Conservation (phyloP, 371 early-diverging fungal species). For the Haplosporangium sp. region DNA sequence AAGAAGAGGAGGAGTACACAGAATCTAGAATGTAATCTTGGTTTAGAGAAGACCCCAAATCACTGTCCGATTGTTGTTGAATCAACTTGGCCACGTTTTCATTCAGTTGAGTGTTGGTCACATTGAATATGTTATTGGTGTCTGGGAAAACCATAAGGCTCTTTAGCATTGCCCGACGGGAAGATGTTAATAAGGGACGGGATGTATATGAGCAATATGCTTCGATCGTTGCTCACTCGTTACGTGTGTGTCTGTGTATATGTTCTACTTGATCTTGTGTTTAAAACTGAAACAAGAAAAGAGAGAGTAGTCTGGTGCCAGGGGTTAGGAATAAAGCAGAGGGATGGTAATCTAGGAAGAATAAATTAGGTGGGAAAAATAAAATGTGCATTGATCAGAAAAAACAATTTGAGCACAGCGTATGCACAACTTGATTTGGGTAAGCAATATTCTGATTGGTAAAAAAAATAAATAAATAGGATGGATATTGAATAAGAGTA, state of each 20-base stretch:
- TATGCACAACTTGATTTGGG: background rate
- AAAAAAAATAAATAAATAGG: background rate
- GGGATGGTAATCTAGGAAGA: slow-evolving; percentile 30
- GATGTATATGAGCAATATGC: background rate
- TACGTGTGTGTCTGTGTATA: background rate
- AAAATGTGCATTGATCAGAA: slow-evolving; percentile 2
- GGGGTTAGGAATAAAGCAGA: background rate
- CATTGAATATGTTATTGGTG: slow-evolving; percentile 32
- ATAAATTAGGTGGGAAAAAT: background rate
- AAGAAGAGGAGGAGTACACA: slow-evolving; percentile 9
- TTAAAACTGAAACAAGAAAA: slow-evolving; percentile 28
- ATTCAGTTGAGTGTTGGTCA: slow-evolving; percentile 21
- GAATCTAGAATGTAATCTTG: slow-evolving; percentile 26
- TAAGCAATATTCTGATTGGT: slow-evolving; percentile 5
- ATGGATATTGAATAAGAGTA: background rate
- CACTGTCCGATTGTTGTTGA: slow-evolving; percentile 13
- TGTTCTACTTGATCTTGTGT: slow-evolving; percentile 20
- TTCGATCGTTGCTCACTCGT: background rate
- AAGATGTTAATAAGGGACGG: background rate
- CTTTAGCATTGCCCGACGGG: slow-evolving; percentile 27
- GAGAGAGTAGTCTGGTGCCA: background rate
- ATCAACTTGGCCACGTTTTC: slow-evolving; percentile 33
- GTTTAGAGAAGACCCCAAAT: slow-evolving; percentile 20
- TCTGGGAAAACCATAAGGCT: slow-evolving; percentile 46
- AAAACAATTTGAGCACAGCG: slow-evolving; percentile 2